phyloP scores from a whole-genome alignment of 1,284 basidiomycete species.

The Boletellus deceptivus region DNA sequence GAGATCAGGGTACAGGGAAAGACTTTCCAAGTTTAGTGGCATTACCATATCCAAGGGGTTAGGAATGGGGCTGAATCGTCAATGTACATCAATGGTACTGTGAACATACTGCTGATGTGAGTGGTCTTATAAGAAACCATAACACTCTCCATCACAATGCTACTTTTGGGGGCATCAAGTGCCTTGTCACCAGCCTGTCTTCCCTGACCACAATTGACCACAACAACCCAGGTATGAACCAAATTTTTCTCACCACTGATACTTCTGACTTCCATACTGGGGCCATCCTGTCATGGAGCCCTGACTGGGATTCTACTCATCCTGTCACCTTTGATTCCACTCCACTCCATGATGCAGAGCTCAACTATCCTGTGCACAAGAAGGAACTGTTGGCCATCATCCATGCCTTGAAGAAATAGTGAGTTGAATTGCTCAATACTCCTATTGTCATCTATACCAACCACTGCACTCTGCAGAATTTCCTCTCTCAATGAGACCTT shows the following conservation, averaged over 20 bases:
- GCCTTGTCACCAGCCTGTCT: constrained; percentile 27
- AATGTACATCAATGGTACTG: no score
- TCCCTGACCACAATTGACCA: constrained; percentile 25
- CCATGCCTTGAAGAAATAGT: constrained; percentile 36
- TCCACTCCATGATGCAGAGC: constrained; percentile 29
- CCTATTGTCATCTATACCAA: constrained; percentile 38
- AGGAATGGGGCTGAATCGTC: no score
- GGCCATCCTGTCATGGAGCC: constrained; percentile 33
- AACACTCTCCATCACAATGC: constrained; percentile 17
- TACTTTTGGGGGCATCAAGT: constrained; percentile 39
- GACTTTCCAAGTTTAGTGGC: no score
- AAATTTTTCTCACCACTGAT: constrained; percentile 39
- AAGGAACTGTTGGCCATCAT: constrained; percentile 39
- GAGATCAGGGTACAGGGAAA: no score
- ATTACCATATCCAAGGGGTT: no score
- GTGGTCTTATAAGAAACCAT: no score
- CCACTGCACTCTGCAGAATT: constrained; percentile 39
- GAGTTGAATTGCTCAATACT: constrained; percentile 31
- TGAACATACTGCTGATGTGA: no score
- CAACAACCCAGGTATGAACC: constrained; percentile 26
- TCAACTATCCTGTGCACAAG: constrained; percentile 40
- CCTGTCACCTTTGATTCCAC: constrained; percentile 37
- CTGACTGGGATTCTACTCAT: constrained; percentile 26
- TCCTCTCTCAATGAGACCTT: constrained; percentile 36
- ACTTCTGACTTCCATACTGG: constrained; percentile 35